A percentile compares a stretch with the other conserved stretches of the same genome.
Evolutionary conservation across 2,329 filamentous ascomycete genomes (phyloP).

Genomic region (Ceratocystis destructans): DNA sequence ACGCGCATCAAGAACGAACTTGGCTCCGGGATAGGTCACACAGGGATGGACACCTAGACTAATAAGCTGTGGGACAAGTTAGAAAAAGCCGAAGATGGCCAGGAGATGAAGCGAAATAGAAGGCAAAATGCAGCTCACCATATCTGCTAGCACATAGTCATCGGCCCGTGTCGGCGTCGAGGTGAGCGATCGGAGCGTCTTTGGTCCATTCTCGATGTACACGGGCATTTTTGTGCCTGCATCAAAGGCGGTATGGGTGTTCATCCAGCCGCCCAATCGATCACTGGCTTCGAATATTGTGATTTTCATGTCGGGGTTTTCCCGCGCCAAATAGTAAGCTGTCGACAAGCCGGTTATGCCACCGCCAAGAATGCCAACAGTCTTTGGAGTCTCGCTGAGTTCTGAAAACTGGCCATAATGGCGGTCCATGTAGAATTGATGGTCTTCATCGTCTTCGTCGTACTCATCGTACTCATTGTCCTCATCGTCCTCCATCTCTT

Average conservation of each 20-base stretch:
- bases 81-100: background rate
- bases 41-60: constrained; percentile 14
- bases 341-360: constrained; percentile 71
- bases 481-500: background rate
- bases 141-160: constrained; percentile 52
- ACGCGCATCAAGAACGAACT: constrained; percentile 15
- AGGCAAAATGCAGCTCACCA: constrained; percentile 39
- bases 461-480: background rate
- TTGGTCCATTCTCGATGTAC: constrained; percentile 43
- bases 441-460: constrained; percentile 5
- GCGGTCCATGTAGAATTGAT: background rate
- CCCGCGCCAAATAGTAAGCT: constrained; percentile 60
- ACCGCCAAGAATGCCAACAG: constrained; percentile 59
- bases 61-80: constrained; percentile 9
- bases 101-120: background rate
- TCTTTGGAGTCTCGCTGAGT: constrained; percentile 21
- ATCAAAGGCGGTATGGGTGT: constrained; percentile 46
- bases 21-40: constrained; percentile 14
- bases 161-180: constrained; percentile 34
- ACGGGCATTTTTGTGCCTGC: constrained; percentile 19
- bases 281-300: constrained; percentile 37
- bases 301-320: constrained; percentile 16
- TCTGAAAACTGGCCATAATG: background rate
- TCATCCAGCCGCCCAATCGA: constrained; percentile 71
- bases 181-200: constrained; percentile 51